Evolutionary conservation across 305 asterid genomes (phyloP), one percentile per base, ranked within the genome.

Genomic region (Fraxinus sp.): DNA sequence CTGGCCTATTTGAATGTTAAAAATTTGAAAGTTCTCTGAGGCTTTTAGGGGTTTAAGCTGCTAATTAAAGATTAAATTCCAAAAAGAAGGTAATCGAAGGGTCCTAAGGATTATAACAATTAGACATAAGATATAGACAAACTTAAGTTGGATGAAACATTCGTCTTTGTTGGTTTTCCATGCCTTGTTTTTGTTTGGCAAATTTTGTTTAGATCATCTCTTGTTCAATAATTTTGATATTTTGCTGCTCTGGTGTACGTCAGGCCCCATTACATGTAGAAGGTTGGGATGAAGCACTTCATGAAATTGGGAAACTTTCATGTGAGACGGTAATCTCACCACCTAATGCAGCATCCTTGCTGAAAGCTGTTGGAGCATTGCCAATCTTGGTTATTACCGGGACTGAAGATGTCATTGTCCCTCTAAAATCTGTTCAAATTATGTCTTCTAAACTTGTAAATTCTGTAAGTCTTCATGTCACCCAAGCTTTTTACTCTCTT

Each of bases 281-380:
- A 84, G 97, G 98, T 43, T 95, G 98, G 98, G 98, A 92, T 57
- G 98, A 91, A 87, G 97, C 98, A 7, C 95, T 95, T 86, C 95
- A 91, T 64, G 98, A 95, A 91, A 91, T 95, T 4, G 98, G 97
- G 43, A 95, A 94, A 83, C 89, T 94, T 72, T 94, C 98, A 20
- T 87, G 84, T 77, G 98, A 95, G 83, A 94, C 97, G 0, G 95
- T 92, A 68, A 81, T 95, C 70, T 82, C 97, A 14, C 88, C 89
- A 55, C 90, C 89, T 30, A 85, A 82, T 77, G 95, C 95, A 80
- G 85, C 91, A 71, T 86, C 85, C 80, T 83, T 95, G 91, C 92
- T 92, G 75, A 90, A 89, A 85, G 88, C 93, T 79, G 93, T 92
- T 73, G 94, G 90, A 78, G 75, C 76, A 20, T 84, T 94, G 88